phyloP scores from a whole-genome alignment of 805 yeast species.

The Hanseniaspora lindneri region DNA sequence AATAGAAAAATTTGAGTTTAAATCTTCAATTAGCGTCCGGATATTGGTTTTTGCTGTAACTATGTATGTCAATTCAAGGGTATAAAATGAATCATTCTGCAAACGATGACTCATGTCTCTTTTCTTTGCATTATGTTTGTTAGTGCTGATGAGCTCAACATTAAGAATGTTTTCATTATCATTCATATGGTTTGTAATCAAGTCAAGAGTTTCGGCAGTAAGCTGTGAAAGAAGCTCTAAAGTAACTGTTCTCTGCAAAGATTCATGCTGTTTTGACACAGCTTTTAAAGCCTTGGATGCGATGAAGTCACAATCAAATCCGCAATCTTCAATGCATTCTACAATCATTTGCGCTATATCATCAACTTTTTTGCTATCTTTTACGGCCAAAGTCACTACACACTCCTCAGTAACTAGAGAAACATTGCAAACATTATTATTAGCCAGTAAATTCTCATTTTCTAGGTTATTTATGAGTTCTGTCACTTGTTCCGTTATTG shows the following conservation, averaged over 20 bases:
- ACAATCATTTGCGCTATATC: constrained; percentile 23
- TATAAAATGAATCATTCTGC: constrained; percentile 27
- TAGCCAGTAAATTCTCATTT: constrained; percentile 31
- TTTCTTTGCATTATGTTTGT: not conserved
- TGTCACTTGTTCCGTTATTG: constrained; percentile 42
- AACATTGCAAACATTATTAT: constrained; percentile 30
- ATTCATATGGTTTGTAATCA: not conserved
- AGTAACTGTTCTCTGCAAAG: not conserved
- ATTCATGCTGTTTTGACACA: not conserved
- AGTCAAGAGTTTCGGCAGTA: not conserved
- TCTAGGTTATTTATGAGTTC: not conserved
- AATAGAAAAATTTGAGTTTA: constrained; percentile 52
- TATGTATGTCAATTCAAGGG: constrained; percentile 43
- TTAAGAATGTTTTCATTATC: constrained; percentile 15
- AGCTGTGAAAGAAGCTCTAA: not conserved
- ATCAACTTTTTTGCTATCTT: not conserved
- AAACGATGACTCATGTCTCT: not conserved
- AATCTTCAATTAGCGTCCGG: constrained; percentile 4
- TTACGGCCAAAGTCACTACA: constrained; percentile 37
- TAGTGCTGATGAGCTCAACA: not conserved
- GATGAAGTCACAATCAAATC: constrained; percentile 45
- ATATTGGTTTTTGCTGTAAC: constrained; percentile 36
- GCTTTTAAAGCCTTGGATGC: constrained; percentile 19
- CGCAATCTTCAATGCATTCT: constrained; percentile 61
- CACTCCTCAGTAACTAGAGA: constrained; percentile 42